Evolutionary conservation across 1,139 yeast genomes (phyloP).

Genomic region (Hyphopichia wangnamkhiaoensis): DNA sequence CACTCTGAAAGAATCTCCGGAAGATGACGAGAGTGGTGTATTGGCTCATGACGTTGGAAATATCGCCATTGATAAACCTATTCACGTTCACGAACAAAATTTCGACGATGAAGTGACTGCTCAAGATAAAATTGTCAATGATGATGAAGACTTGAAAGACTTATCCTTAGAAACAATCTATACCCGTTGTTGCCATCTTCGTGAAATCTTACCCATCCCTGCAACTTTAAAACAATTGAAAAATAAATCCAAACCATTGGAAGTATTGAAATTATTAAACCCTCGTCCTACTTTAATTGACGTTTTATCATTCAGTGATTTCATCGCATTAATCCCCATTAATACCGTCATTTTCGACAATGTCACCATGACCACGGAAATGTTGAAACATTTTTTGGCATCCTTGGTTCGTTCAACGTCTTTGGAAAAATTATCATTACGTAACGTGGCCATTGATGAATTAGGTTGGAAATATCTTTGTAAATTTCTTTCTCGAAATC

Average conservation of each 20-base stretch:
- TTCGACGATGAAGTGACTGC: slow-evolving; percentile 34
- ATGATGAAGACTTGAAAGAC: slow-evolving; percentile 21
- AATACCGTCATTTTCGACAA: slow-evolving; percentile 80
- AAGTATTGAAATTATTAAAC: slow-evolving; percentile 75
- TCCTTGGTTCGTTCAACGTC: slow-evolving; percentile 59
- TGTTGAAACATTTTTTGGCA: slow-evolving; percentile 69
- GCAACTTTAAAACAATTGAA: slow-evolving; percentile 79
- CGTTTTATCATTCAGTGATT: slow-evolving; percentile 84
- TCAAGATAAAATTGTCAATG: slow-evolving; percentile 8
- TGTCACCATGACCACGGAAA: slow-evolving; percentile 75
- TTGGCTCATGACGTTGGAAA: slow-evolving; percentile 15
- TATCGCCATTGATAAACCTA: slow-evolving; percentile 53
- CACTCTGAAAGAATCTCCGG: slow-evolving; percentile 23
- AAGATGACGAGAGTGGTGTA: slow-evolving; percentile 8
- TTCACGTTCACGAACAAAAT: slow-evolving; percentile 68
- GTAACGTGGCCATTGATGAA: slow-evolving; percentile 74
- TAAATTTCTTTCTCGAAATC: slow-evolving; percentile 63
- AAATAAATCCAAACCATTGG: slow-evolving; percentile 72
- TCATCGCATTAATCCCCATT: slow-evolving; percentile 80
- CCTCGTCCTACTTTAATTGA: slow-evolving; percentile 92
- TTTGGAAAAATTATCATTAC: slow-evolving; percentile 70
- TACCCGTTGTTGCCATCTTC: slow-evolving; percentile 72
- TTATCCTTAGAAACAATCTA: slow-evolving; percentile 69
- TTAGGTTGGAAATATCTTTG: slow-evolving; percentile 77
- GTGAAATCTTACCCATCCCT: slow-evolving; percentile 75